Evolutionary conservation across 2,329 filamentous ascomycete genomes (phyloP), one percentile per base, ranked within the genome.

Genomic region (Coleophoma crateriformis): DNA sequence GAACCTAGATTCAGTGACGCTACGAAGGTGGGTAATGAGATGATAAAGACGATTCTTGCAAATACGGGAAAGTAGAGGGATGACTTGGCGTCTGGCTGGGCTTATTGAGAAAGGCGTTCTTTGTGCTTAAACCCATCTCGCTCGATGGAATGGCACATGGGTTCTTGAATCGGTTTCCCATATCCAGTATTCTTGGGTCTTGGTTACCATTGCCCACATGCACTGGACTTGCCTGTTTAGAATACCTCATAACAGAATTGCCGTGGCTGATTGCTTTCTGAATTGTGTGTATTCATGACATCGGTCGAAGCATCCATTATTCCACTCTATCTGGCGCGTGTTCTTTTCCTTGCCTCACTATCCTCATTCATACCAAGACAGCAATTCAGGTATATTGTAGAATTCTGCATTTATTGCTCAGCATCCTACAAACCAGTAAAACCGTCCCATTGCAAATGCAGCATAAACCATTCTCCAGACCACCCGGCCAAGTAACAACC

Each of bases 41-140:
- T 99, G 94, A 95, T 99, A 69, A 90, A 86, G 74, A 94, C 90
- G 41, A 94, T 99, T 61, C 71, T 96, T 58, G 88, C 92, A 71
- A 92, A 89, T 67, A 87, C 85, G 20, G 71, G 68, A 61, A 67
- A 71, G 48, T 60, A 57, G 44, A 19, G 4, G 17, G 37, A 27
- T 12, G 10, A 14, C 5, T 15, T 48, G 49, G 48, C 45, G 44
- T 50, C 19, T 46, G 27, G 14, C 35, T 38, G 35, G 11, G 19
- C 20, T 13, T 33, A 3, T 32, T 13, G 38, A 19, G 43, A 45
- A 11, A 4, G 44, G 14, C 20, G 12, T 33, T n/a, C 42, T 13
- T 39, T 12, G 8, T 17, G 39, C 11, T 19, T 37, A 33, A 17
- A 32, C 33, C n/a, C 6, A 20, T 41, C 22, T 41, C 14, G 35